Percentiles rank a stretch among this genome's conserved stretches.
Conservation (phyloP, 208 protist genomes). For the Leishmania guyanensis region DNA sequence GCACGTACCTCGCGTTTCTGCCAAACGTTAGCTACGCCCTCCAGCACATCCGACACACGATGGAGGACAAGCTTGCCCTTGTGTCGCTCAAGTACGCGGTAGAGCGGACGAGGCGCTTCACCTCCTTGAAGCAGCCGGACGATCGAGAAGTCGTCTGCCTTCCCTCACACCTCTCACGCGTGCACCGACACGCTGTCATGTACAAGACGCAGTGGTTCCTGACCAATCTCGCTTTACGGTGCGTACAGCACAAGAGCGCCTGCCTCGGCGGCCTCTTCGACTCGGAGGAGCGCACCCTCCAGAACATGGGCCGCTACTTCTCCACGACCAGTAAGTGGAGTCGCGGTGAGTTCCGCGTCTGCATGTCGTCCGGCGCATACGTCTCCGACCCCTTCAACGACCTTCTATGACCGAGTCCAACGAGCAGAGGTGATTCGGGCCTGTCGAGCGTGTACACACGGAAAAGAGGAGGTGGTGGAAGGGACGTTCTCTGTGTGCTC, state of each 20-base stretch:
- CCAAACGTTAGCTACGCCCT: slow-evolving; percentile 21
- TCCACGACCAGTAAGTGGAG: slow-evolving; percentile 31
- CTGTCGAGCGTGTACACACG: neutral
- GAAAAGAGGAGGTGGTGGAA: no score
- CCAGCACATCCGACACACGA: slow-evolving; percentile 9
- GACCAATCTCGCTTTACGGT: slow-evolving; percentile 22
- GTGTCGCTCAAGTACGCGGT: slow-evolving; percentile 34
- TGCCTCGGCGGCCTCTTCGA: slow-evolving; percentile 19
- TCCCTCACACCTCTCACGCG: slow-evolving; percentile 24
- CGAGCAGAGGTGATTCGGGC: neutral
- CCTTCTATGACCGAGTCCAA: neutral
- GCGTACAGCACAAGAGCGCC: slow-evolving; percentile 15
- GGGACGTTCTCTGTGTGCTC: no score
- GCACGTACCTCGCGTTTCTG: slow-evolving; percentile 20
- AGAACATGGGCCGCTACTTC: slow-evolving; percentile 28
- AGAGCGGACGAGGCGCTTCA: slow-evolving; percentile 24
- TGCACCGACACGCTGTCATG: slow-evolving; percentile 21
- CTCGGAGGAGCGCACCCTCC: slow-evolving; percentile 13
- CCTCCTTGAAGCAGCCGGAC: slow-evolving; percentile 12
- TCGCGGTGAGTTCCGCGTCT: slow-evolving; percentile 30
- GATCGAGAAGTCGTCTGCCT: slow-evolving; percentile 39
- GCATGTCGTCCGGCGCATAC: slow-evolving; percentile 29
- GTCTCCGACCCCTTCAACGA: neutral
- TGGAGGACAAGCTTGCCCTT: slow-evolving; percentile 12
- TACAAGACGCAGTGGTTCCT: slow-evolving; percentile 44